These are phyloP conservation scores for Dioscorea alata DNA, from an alignment of 106 monocot genomes.

Conservation along the genomic window DNA sequence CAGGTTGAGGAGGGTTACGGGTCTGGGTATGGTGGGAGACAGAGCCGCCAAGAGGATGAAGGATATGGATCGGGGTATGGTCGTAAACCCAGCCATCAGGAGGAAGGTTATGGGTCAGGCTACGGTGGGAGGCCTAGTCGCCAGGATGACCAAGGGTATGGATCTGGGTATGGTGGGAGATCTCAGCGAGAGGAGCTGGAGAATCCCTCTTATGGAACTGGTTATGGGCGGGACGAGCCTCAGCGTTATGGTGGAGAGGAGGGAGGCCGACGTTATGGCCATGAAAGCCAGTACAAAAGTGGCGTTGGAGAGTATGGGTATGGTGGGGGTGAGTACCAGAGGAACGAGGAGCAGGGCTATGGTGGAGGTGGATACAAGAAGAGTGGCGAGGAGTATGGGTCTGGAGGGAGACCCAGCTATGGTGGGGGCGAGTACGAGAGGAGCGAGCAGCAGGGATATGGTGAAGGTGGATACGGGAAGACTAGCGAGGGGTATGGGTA, in stretches of 20 bases:
- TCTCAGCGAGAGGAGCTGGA: slow-evolving; percentile 8
- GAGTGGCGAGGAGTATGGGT: not conserved
- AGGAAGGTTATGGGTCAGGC: slow-evolving; percentile 4
- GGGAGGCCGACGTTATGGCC: not conserved
- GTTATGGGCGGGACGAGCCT: slow-evolving; percentile 21
- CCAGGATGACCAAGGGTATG: not conserved
- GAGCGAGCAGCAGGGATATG: slow-evolving; percentile 15
- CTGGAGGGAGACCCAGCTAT: too few relatives aligned
- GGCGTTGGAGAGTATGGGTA: too few relatives aligned
- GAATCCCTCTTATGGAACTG: slow-evolving; percentile 17
- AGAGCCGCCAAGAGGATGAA: not conserved
- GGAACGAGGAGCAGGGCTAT: slow-evolving; percentile 7
- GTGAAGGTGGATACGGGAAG: slow-evolving; percentile 1
- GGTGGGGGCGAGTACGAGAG: slow-evolving; percentile 7
- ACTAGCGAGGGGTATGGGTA: slow-evolving; percentile 7
- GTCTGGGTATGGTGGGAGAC: not conserved
- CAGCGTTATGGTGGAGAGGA: slow-evolving; percentile 4
- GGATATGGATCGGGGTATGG: slow-evolving; percentile 26
- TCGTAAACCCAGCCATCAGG: not conserved
- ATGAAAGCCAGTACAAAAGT: too few relatives aligned
- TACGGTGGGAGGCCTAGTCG: slow-evolving; percentile 14
- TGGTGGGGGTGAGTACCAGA: too few relatives aligned
- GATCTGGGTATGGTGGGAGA: slow-evolving; percentile 17
- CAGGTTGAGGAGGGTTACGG: not conserved
- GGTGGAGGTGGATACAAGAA: not conserved